Percentiles rank a stretch among this genome's conserved stretches.
These are phyloP conservation scores for Dictyostelium firmibasis DNA, from an alignment of 78 protist species.

Conservation along the genomic window DNA sequence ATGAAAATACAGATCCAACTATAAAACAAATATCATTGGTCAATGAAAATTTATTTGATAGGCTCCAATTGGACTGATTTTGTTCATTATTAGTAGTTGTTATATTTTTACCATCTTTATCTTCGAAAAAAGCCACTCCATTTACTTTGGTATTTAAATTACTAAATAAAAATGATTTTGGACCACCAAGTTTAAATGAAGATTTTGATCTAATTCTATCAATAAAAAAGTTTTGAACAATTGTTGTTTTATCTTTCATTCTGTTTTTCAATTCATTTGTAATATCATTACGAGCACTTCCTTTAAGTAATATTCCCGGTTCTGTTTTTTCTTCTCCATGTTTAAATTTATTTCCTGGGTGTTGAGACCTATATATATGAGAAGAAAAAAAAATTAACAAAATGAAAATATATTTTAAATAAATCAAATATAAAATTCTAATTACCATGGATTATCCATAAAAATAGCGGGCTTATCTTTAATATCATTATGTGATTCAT, in stretches of 20 bases:
- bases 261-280: background rate
- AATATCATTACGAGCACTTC: background rate
- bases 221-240: background rate
- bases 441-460: constrained; percentile 13
- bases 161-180: background rate
- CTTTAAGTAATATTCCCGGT: background rate
- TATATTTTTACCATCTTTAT: background rate
- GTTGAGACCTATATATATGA: background rate
- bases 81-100: background rate
- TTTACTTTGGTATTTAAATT: background rate
- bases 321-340: background rate
- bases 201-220: background rate
- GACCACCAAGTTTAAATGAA: background rate
- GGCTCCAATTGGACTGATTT: too few species aligned
- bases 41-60: background rate
- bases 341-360: background rate
- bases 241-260: background rate
- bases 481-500: background rate
- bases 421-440: too few species aligned
- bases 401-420: too few species aligned
- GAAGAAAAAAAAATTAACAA: too few species aligned
- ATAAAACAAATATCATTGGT: background rate
- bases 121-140: background rate
- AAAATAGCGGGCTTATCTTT: background rate
- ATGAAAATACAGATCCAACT: background rate